A percentile compares a stretch with the other conserved stretches of the same genome.
Conservation (phyloP, 108 stramenopile genomes). For the Mediolabrus comicus region DNA sequence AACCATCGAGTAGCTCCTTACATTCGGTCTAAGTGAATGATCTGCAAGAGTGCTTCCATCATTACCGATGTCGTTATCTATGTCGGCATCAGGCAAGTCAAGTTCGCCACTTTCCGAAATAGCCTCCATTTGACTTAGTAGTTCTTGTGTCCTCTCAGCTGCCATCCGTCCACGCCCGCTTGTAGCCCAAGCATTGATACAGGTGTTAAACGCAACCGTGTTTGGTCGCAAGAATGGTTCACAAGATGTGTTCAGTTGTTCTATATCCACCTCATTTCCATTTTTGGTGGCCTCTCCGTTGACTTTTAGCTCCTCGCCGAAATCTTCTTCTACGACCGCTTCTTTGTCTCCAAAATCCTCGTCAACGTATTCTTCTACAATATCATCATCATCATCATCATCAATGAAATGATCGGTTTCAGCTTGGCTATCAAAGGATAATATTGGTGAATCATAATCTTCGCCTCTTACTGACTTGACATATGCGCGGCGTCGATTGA, state of each 20-base stretch:
- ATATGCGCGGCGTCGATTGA: slow-evolving; percentile 25
- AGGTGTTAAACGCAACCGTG: slow-evolving; percentile 49
- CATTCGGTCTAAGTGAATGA: slow-evolving; percentile 36
- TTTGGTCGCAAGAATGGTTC: slow-evolving; percentile 35
- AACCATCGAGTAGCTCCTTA: slow-evolving; percentile 47
- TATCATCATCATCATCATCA: background rate
- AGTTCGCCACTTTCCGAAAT: slow-evolving; percentile 38
- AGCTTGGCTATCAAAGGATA: background rate
- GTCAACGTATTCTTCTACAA: slow-evolving; percentile 9
- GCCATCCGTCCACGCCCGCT: slow-evolving; percentile 23
- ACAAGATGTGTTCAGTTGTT: background rate
- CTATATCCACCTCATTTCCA: background rate
- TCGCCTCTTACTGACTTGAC: slow-evolving; percentile 10
- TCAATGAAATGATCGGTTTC: slow-evolving; percentile 3
- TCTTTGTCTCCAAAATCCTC: slow-evolving; percentile 3
- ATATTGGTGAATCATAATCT: background rate
- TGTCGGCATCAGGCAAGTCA: slow-evolving; percentile 20
- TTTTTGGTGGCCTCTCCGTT: background rate
- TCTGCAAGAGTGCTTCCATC: slow-evolving; percentile 5
- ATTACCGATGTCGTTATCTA: slow-evolving; percentile 3
- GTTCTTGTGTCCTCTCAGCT: slow-evolving; percentile 48
- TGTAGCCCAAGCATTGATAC: slow-evolving; percentile 41
- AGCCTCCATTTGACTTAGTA: slow-evolving; percentile 37
- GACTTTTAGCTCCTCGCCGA: background rate
- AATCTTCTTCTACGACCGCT: background rate